These are phyloP conservation scores for Parathielavia appendiculata DNA, from an alignment of 495 filamentous ascomycete species.

Conservation along the genomic window DNA sequence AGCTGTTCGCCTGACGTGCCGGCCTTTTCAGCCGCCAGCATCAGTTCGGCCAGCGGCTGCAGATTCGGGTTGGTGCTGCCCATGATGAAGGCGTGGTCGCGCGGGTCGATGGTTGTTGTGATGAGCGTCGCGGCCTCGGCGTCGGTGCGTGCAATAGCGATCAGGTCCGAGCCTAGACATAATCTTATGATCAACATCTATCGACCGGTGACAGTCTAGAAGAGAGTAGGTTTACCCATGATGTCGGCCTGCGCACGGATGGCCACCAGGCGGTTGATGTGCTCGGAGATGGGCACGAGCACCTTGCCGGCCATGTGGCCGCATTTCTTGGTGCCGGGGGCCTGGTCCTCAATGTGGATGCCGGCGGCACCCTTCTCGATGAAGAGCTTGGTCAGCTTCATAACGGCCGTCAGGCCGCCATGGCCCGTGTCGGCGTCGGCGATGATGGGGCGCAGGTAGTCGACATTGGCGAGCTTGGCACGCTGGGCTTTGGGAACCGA, in stretches of 20 bases:
- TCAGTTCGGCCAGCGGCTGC: slow-evolving; percentile 82
- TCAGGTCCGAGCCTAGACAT: slow-evolving; percentile 64
- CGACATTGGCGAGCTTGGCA: slow-evolving; percentile 69
- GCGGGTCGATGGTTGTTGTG: slow-evolving; percentile 89
- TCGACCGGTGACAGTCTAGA: not conserved
- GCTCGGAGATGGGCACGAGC: slow-evolving; percentile 91
- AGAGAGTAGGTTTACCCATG: slow-evolving; percentile 61
- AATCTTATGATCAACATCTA: not conserved
- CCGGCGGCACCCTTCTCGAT: slow-evolving; percentile 94
- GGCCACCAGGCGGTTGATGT: slow-evolving; percentile 96
- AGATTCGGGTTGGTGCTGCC: slow-evolving; percentile 82
- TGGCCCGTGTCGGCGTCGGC: slow-evolving; percentile 98
- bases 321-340: slow-evolving; percentile 98
- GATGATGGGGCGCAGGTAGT: slow-evolving; percentile 93
- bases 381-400: slow-evolving; percentile 99
- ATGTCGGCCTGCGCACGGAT: slow-evolving; percentile 98
- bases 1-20: slow-evolving; percentile 79
- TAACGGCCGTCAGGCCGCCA: slow-evolving; percentile 91
- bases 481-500: slow-evolving; percentile 70
- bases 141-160: slow-evolving; percentile 91
- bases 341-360: slow-evolving; percentile 98
- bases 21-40: slow-evolving; percentile 75
- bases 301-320: slow-evolving; percentile 99
- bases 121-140: slow-evolving; percentile 97
- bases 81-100: slow-evolving; percentile 91